Evolutionary conservation across 202 grass and related monocot species (phyloP).

Genomic region (Saccharum hybrid): DNA sequence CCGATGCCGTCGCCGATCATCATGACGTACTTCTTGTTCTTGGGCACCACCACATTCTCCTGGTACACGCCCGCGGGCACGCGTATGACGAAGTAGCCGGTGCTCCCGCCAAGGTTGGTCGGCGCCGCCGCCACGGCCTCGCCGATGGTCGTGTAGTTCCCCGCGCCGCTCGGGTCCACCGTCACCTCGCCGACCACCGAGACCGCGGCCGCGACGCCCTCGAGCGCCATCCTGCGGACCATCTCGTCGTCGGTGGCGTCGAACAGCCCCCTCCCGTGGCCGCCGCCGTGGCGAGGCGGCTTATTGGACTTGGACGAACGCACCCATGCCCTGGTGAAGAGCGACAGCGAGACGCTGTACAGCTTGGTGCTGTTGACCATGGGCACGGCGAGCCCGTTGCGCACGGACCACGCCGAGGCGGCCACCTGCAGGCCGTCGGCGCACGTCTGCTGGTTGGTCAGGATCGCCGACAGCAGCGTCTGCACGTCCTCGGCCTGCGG

Average conservation of each 20-base stretch:
- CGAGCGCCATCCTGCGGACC: conserved; percentile 46
- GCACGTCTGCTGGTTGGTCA: conserved; percentile 97
- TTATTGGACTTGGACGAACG: not conserved
- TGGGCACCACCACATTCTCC: conserved; percentile 82
- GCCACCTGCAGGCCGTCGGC: conserved; percentile 76
- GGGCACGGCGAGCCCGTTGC: conserved; percentile 65
- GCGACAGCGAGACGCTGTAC: conserved; percentile 83
- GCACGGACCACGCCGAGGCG: conserved; percentile 69
- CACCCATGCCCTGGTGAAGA: conserved; percentile 89
- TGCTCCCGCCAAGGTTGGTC: conserved; percentile 48
- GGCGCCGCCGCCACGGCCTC: conserved; percentile 69
- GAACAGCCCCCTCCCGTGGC: conserved; percentile 43
- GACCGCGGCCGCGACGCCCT: conserved; percentile 42
- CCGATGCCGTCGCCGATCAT: conserved; percentile 89
- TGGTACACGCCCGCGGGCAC: conserved; percentile 70
- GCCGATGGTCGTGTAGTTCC: conserved; percentile 66
- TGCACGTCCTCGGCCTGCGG: conserved; percentile 74
- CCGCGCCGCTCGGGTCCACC: conserved; percentile 65
- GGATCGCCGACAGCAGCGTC: conserved; percentile 77
- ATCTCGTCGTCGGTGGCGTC: conserved; percentile 53
- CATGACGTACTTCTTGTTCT: conserved; percentile 77
- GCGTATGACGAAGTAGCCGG: conserved; percentile 70
- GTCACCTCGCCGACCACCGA: conserved; percentile 47
- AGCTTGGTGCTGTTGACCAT: conserved; percentile 75
- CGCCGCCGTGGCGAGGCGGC: conserved; percentile 36